Percentiles rank a stretch among this genome's conserved stretches.
Evolutionary conservation across 345 rosid genomes (phyloP).

Genomic region (Rubroshorea leprosula): DNA sequence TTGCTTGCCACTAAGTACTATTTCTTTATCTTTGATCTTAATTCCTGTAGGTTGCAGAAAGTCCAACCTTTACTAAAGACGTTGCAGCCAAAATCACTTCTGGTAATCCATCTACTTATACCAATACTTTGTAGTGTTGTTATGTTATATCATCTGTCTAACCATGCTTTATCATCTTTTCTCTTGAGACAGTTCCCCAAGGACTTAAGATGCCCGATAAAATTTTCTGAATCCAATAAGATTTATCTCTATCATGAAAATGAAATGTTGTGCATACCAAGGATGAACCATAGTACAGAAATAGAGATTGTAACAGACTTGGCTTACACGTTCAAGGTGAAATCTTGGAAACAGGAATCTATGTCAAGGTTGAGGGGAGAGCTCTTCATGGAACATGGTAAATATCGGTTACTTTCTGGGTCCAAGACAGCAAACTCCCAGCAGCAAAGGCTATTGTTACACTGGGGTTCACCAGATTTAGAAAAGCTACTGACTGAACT

Average conservation of each 20-base stretch:
- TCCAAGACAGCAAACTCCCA: slow-evolving; percentile 22
- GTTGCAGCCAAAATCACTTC: slow-evolving; percentile 58
- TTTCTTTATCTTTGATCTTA: background rate
- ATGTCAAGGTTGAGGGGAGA: slow-evolving; percentile 61
- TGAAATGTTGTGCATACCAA: slow-evolving; percentile 40
- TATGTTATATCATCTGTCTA: background rate
- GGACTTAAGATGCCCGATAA: slow-evolving; percentile 32
- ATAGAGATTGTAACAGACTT: slow-evolving; percentile 54
- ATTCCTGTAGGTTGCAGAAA: slow-evolving; percentile 40
- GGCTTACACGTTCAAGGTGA: slow-evolving; percentile 45
- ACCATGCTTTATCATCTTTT: background rate
- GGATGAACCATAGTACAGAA: slow-evolving; percentile 24
- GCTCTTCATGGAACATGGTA: slow-evolving; percentile 42
- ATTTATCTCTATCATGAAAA: slow-evolving; percentile 41
- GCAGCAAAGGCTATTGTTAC: slow-evolving; percentile 26
- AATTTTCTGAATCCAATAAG: slow-evolving; percentile 21
- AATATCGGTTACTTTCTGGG: slow-evolving; percentile 33
- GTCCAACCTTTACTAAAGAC: slow-evolving; percentile 39
- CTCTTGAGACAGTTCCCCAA: slow-evolving; percentile 52
- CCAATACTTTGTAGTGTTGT: background rate
- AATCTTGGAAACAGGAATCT: slow-evolving; percentile 28
- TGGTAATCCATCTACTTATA: slow-evolving; percentile 37
- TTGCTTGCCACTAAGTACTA: background rate
- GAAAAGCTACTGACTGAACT: slow-evolving; percentile 40
- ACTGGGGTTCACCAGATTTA: slow-evolving; percentile 49